Evolutionary conservation across 257 asterid genomes (phyloP).

Genomic region (Verbena officinalis): DNA sequence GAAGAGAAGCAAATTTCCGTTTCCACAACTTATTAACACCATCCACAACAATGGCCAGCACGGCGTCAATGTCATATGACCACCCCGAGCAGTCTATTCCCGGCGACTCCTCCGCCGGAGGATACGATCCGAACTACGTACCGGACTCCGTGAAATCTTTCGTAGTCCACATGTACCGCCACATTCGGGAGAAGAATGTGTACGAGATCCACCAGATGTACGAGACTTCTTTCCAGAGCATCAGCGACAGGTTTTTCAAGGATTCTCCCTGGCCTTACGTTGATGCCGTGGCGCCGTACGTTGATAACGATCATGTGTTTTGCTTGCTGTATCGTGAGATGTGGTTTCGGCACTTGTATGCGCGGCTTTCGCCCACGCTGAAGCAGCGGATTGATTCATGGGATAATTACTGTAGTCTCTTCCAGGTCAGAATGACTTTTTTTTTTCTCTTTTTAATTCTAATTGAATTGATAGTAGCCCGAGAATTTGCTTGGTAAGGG

Average conservation of each 20-base stretch:
- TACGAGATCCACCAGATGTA: conserved; percentile 98
- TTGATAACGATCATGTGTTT: conserved; percentile 91
- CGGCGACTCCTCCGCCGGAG: conserved; percentile 44
- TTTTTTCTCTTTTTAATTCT: too few species aligned
- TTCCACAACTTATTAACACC: neutral
- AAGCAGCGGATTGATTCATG: conserved; percentile 88
- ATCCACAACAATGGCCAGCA: conserved; percentile 53
- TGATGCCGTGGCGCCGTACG: conserved; percentile 79
- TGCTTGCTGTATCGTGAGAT: conserved; percentile 96
- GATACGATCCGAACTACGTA: conserved; percentile 78
- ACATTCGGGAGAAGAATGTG: conserved; percentile 92
- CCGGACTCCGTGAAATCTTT: conserved; percentile 92
- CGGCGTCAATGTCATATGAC: conserved; percentile 51
- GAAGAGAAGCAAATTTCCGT: conserved; percentile 2
- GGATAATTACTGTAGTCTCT: conserved; percentile 91
- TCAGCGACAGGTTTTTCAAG: conserved; percentile 90
- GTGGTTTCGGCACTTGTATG: conserved; percentile 96
- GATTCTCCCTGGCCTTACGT: conserved; percentile 94
- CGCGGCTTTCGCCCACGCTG: conserved; percentile 79
- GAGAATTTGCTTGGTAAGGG: neutral
- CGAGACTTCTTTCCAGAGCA: conserved; percentile 81
- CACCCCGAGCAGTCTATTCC: conserved; percentile 41
- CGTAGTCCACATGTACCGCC: conserved; percentile 87
- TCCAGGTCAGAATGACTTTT: conserved; percentile 56
- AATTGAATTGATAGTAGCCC: too few species aligned